Base-by-base conservation (phyloP, 768 basidiomycete species). In the Boletus pseudopeckii region DNA sequence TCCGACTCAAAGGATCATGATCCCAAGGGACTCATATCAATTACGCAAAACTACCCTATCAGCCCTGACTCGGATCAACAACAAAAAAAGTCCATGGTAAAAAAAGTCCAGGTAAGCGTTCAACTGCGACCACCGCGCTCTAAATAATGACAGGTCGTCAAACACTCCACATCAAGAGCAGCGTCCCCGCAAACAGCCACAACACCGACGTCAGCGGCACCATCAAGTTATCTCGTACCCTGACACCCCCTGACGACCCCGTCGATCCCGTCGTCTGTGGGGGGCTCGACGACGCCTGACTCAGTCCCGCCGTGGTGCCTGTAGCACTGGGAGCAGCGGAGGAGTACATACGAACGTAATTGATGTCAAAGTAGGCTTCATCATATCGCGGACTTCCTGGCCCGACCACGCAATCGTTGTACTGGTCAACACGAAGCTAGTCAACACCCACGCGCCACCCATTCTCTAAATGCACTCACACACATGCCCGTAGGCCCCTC, bases 341-440 rank as follows among this genome's bases (percentile, higher is more conserved):
- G 5, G 32, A 15, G 0, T 85, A 88, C 11, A 83, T 80, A 17
- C 83, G 82, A 30, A 90, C 70, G 57, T 83, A 83, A 49, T 76
- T 75, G 62, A 90, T 75, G 67, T 88, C 85, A 60, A 88, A 90
- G 69, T 80, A 85, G 1, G 83, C 82, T 14, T 75, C 58, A 67
- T 80, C 80, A 66, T 76, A 84, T 48, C 75, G 76, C n/a, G 77
- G 78, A 50, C 76, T 74, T 14, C 81, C 81, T 8, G 77, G 68
- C 13, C 82, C 80, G 6, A 79, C 74, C 22, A 86, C 83, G 60
- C 78, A 78, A 63, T 80, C 77, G 20, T 76, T 71, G 64, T 84
- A 82, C 72, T 80, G 62, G 28, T 28, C 51, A 37, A 0, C 9
- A 42, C 13, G 8, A 34, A 4, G 37, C 15, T 14, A 20, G 36